Evolutionary conservation across 352 stramenopile genomes (phyloP), one percentile per base, ranked within the genome.

Genomic region (Phytophthora megakarya): DNA sequence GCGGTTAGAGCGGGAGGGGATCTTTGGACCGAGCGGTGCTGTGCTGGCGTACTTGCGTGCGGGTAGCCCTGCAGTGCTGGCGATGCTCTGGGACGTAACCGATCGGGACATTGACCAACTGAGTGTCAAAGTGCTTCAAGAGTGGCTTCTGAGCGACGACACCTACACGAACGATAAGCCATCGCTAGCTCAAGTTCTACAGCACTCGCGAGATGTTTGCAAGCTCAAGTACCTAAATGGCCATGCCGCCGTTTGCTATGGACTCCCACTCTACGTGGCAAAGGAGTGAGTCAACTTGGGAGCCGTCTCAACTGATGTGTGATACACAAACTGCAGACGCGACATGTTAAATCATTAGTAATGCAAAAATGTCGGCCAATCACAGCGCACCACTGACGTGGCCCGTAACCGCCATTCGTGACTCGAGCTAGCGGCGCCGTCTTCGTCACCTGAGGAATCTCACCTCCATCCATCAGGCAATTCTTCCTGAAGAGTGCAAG

Each of bases 31-130:
- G 8, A 84, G 97, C 64, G 97, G 97, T 8, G 92, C 98, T 32
- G 93, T 96, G 26, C 67, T 98, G 3, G 88, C 88, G n/a, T 99
- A 99, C 71, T 71, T 99, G 15, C 74, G 76, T 21, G 90, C 90
- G 30, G 95, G 96, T 6, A 93, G 93, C 38, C 91, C 94, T 0
- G 95, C 88, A 5, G 97, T 99, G n/a, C 80, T 99, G 19, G 97
- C 92, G 15, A 99, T 99, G 87, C 81, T 99, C 12, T 99, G 97
- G 97, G 97, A 99, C 74, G 97, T 99, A 15, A 99, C 97, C 22
- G 97, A 99, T 71, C 85, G 89, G 54, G 97, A 99, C 74, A 98
- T 99, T 62, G 97, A 99, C 75, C 81, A 96, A n/a, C 65, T 97
- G 32, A 90, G 88, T 65, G 63, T 82, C 32, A 63, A 76, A 1